Base-by-base conservation (phyloP, 345 rosid genomes). In the Geranium rotundifolium region DNA sequence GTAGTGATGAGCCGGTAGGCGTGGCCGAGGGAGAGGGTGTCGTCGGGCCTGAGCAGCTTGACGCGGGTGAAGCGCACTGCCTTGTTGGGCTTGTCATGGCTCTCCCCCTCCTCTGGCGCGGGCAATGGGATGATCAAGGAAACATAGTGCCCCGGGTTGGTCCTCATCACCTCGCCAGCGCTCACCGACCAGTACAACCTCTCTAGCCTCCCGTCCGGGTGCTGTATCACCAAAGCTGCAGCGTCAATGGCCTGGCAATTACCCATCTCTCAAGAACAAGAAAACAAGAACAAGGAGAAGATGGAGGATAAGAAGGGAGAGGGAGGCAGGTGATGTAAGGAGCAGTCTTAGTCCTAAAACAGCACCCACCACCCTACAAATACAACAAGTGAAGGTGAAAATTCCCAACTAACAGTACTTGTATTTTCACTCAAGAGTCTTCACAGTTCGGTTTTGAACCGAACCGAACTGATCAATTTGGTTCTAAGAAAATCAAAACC, bases 161-260 rank as follows among this genome's bases (percentile, higher is more conserved):
- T 54, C 62, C 72, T 82, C 97, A 93, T 93, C 41, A 93, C 75
- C 69, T 93, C 96, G 13, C 85, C 84, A 0, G 82, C 99, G 1
- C 72, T 60, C 6, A 90, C 65, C 1, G 89, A 72, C 87, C 95
- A 79, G 60, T 88, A 88, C 41, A 88, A 50, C 80, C 97, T 84
- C 73, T 93, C 97, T 46, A 90, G 65, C 61, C 73, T 86, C 19
- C 99, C 99, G 56, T 67, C 58, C 1, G 99, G 97, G 63, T 93
- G 97, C 73, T 93, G 97, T 71, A 93, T 75, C 18, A 86, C 97
- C 59, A 93, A 69, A 18, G 95, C 99, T 1, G 97, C 99, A 0
- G 99, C 99, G 64, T 93, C 99, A 30, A 93, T 80, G 57, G 99
- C 91, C 58, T 93, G 99, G 69, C 97, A 93, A 37, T 93, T 93